Evolutionary conservation across 2,329 filamentous ascomycete species (phyloP).

Genomic region (Fusarium sacchari): DNA sequence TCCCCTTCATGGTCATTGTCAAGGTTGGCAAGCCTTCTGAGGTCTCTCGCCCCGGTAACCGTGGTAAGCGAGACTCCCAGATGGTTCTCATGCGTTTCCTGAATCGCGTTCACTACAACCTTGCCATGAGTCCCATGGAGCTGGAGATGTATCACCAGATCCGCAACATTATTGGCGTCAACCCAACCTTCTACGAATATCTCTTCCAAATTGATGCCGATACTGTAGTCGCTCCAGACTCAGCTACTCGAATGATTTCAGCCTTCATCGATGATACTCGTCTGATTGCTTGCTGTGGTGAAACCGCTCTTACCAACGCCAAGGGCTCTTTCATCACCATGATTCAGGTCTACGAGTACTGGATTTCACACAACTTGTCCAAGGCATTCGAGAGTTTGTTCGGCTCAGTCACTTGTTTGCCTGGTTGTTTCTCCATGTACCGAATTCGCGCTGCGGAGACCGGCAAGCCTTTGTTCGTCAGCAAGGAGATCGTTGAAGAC

Average conservation of each 20-base stretch:
- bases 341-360: slow-evolving; percentile 99
- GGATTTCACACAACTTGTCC: slow-evolving; percentile 95
- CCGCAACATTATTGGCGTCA: slow-evolving; percentile 97
- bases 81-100: slow-evolving; percentile 99
- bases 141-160: slow-evolving; percentile 99
- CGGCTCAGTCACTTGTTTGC: slow-evolving; percentile 95
- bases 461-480: slow-evolving; percentile 96
- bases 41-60: slow-evolving; percentile 92
- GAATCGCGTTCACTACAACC: slow-evolving; percentile 97
- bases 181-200: slow-evolving; percentile 98
- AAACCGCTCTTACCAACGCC: slow-evolving; percentile 91
- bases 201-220: slow-evolving; percentile 97
- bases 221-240: slow-evolving; percentile 90
- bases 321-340: slow-evolving; percentile 95
- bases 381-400: slow-evolving; percentile 99
- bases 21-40: slow-evolving; percentile 99
- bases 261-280: slow-evolving; percentile 91
- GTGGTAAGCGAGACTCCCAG: slow-evolving; percentile 99
- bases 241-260: slow-evolving; percentile 90
- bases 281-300: slow-evolving; percentile 93
- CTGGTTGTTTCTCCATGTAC: slow-evolving; percentile 99
- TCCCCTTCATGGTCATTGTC: slow-evolving; percentile 95
- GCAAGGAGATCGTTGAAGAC: slow-evolving; percentile 85
- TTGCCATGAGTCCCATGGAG: slow-evolving; percentile 94
- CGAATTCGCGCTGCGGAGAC: slow-evolving; percentile 93